Conservation (phyloP, 2,329 filamentous ascomycete genomes). For the Myriosclerotinia scirpicola region DNA sequence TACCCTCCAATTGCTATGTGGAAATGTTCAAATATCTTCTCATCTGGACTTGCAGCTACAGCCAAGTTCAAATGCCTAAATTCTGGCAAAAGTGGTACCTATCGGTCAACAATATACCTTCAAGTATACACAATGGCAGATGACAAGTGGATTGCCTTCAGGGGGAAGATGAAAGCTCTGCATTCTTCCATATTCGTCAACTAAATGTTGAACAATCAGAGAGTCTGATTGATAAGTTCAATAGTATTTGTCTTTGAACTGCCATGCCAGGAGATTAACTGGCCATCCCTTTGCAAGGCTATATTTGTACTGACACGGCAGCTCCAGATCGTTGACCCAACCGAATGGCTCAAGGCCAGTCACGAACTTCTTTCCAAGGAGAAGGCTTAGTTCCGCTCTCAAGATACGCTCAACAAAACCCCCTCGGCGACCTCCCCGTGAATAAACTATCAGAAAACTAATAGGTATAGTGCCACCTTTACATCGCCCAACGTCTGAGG, state of each 20-base stretch:
- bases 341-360: conserved; percentile 43
- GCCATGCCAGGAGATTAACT: conserved; percentile 8
- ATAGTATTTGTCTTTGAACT: background rate
- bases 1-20: too few relatives aligned
- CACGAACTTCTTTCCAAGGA: conserved; percentile 43
- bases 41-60: background rate
- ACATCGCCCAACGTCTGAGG: background rate
- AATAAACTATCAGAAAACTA: conserved; percentile 44
- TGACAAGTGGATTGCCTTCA: too few relatives aligned
- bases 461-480: conserved; percentile 39
- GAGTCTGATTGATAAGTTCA: background rate
- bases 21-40: background rate
- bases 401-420: conserved; percentile 38
- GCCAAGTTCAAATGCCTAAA: background rate
- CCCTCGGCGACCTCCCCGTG: conserved; percentile 45
- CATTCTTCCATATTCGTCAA: too few relatives aligned
- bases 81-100: too few relatives aligned
- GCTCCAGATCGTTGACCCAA: conserved; percentile 38
- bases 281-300: too few relatives aligned
- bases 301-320: background rate
- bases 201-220: background rate
- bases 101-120: too few relatives aligned
- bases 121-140: too few relatives aligned
- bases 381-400: conserved; percentile 40
- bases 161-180: background rate